A percentile compares a stretch with the other conserved stretches of the same genome.
Evolutionary conservation across 1,139 yeast species (phyloP).

Genomic region (Eremothecium coryli): DNA sequence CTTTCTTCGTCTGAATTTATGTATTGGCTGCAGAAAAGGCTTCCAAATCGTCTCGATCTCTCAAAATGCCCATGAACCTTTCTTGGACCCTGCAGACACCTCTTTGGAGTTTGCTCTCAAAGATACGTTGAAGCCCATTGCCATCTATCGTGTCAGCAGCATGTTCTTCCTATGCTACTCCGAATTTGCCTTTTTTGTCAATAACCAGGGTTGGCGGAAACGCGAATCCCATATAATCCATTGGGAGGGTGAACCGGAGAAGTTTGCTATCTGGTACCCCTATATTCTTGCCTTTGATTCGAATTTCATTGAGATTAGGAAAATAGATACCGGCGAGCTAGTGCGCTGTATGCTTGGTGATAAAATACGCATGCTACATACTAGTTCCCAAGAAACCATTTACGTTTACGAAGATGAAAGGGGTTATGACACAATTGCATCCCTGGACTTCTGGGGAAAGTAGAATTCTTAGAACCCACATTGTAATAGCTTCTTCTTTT

Average conservation of each 20-base stretch:
- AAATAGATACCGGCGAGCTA: constrained; percentile 78
- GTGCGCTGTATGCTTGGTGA: constrained; percentile 91
- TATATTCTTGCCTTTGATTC: constrained; percentile 84
- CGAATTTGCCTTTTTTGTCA: constrained; percentile 89
- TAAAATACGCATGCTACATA: constrained; percentile 78
- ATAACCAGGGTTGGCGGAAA: constrained; percentile 93
- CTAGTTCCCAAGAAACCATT: constrained; percentile 86
- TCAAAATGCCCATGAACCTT: constrained; percentile 56
- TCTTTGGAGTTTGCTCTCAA: constrained; percentile 92
- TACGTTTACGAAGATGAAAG: constrained; percentile 86
- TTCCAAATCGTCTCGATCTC: constrained; percentile 73
- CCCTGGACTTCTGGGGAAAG: constrained; percentile 76
- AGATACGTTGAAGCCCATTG: constrained; percentile 66
- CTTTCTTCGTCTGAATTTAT: constrained; percentile 75
- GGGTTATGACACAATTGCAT: constrained; percentile 85
- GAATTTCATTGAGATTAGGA: constrained; percentile 83
- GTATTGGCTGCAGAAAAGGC: constrained; percentile 94
- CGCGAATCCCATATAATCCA: constrained; percentile 88
- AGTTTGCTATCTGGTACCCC: constrained; percentile 89
- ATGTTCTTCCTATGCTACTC: constrained; percentile 83
- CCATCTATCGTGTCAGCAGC: constrained; percentile 80
- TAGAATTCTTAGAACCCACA: too few species aligned
- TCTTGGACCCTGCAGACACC: constrained; percentile 93
- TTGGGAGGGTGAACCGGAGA: constrained; percentile 96
- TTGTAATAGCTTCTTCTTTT: too few species aligned